These are phyloP conservation scores for Ulvella scutata DNA, from an alignment of 139 green algal species.

Conservation along the genomic window DNA sequence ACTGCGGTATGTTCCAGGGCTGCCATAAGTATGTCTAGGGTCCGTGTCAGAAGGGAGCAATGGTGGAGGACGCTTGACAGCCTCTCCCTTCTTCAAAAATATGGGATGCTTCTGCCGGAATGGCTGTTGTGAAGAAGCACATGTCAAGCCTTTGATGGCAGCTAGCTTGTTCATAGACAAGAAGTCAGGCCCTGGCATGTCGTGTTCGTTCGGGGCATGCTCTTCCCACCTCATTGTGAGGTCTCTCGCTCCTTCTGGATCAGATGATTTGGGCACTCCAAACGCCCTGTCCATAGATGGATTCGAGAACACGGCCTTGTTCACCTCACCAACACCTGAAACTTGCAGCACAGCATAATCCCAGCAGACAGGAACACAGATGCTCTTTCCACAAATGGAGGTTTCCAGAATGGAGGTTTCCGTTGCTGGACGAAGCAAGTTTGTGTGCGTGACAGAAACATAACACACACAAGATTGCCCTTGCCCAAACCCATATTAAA, in stretches of 20 bases:
- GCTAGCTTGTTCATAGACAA: constrained; percentile 3
- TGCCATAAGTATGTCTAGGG: neutral
- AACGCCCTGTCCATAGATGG: neutral
- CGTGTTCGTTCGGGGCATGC: neutral
- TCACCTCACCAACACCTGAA: neutral
- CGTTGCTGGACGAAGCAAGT: too few relatives aligned
- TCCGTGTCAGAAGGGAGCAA: neutral
- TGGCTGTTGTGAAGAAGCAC: neutral
- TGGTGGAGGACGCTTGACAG: neutral
- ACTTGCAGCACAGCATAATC: too few relatives aligned
- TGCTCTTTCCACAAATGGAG: too few relatives aligned
- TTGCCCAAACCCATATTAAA: too few relatives aligned
- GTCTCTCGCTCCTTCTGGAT: neutral
- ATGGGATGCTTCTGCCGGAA: neutral
- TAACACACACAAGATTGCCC: too few relatives aligned
- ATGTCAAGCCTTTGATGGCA: neutral
- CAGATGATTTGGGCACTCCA: constrained; percentile 1
- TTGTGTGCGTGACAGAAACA: too few relatives aligned
- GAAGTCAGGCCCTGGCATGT: neutral
- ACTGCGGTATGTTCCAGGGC: neutral
- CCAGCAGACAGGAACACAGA: too few relatives aligned
- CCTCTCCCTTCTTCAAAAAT: neutral
- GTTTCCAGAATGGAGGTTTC: too few relatives aligned
- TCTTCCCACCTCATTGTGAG: neutral
- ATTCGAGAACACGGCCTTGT: neutral